phyloP scores from a whole-genome alignment of 768 basidiomycete species.

The Hericium erinaceus region DNA sequence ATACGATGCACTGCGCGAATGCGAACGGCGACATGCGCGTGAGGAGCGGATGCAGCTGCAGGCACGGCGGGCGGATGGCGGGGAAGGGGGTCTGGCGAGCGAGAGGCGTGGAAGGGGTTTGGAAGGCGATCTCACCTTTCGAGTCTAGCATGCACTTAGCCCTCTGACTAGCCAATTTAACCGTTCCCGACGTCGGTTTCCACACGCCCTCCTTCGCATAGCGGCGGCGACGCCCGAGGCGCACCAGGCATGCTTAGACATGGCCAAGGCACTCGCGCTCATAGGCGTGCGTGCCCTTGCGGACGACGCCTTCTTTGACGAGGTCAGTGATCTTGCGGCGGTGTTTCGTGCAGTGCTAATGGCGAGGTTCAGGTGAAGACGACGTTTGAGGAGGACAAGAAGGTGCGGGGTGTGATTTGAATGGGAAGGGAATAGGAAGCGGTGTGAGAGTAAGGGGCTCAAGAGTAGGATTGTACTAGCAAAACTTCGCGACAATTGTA shows the following conservation, averaged over 20 bases:
- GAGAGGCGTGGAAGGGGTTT: conserved; percentile 4
- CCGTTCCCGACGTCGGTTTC: conserved; percentile 61
- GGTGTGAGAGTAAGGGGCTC: too few relatives aligned
- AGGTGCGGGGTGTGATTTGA: neutral
- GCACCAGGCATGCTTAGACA: conserved; percentile 57
- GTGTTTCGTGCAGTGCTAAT: neutral
- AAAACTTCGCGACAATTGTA: too few relatives aligned
- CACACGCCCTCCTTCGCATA: conserved; percentile 64
- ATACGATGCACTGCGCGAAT: conserved; percentile 74
- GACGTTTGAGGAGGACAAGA: conserved; percentile 10
- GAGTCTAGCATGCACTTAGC: neutral
- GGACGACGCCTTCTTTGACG: conserved; percentile 53
- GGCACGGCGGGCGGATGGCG: conserved; percentile 18
- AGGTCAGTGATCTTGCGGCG: conserved; percentile 31
- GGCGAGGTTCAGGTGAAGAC: conserved; percentile 4
- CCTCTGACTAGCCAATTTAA: conserved; percentile 56
- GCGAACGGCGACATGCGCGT: conserved; percentile 89
- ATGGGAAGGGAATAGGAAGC: neutral
- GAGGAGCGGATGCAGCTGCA: conserved; percentile 64
- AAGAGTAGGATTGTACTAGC: too few relatives aligned
- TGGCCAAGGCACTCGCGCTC: conserved; percentile 64
- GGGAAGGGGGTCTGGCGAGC: conserved; percentile 9
- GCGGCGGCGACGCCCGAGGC: conserved; percentile 51
- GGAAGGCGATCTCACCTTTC: neutral
- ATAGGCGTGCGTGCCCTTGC: conserved; percentile 59